A percentile compares a stretch with the other conserved stretches of the same genome.
Evolutionary conservation across 129 eudicot genomes (phyloP).

Genomic region (Centella asiatica): DNA sequence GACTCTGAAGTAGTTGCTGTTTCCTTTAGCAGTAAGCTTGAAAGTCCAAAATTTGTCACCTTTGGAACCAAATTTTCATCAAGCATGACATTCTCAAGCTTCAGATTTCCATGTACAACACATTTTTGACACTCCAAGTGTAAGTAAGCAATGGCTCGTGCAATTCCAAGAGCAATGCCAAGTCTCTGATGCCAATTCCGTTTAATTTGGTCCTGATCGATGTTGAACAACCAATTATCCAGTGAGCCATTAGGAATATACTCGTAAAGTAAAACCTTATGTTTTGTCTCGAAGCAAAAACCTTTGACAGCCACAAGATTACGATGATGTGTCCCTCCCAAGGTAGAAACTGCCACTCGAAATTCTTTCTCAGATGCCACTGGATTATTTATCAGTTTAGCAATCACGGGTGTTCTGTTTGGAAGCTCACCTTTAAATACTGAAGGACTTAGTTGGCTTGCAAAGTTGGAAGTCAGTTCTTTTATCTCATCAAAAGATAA

Average conservation of each 20-base stretch:
- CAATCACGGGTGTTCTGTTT: slow-evolving; percentile 31
- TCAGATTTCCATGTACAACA: slow-evolving; percentile 61
- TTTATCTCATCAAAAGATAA: slow-evolving; percentile 59
- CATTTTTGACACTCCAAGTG: slow-evolving; percentile 67
- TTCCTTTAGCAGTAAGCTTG: slow-evolving; percentile 23
- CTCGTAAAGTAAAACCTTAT: slow-evolving; percentile 49
- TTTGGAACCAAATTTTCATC: slow-evolving; percentile 55
- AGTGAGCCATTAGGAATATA: slow-evolving; percentile 43
- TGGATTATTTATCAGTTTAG: slow-evolving; percentile 38
- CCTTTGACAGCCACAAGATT: slow-evolving; percentile 55
- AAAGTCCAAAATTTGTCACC: slow-evolving; percentile 60
- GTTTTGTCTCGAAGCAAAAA: slow-evolving; percentile 52
- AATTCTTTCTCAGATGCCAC: slow-evolving; percentile 60
- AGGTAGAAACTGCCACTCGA: slow-evolving; percentile 36
- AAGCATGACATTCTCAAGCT: slow-evolving; percentile 55
- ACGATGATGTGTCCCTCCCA: slow-evolving; percentile 71
- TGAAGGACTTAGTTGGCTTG: slow-evolving; percentile 42
- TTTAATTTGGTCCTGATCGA: slow-evolving; percentile 11
- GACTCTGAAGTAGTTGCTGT: slow-evolving; percentile 32
- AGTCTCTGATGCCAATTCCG: slow-evolving; percentile 41
- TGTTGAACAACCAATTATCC: slow-evolving; percentile 44
- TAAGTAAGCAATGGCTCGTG: slow-evolving; percentile 54
- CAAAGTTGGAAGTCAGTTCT: slow-evolving; percentile 49
- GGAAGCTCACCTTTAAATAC: slow-evolving; percentile 57
- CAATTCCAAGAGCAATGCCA: slow-evolving; percentile 58